Percentiles rank a stretch among this genome's conserved stretches.
phyloP scores from a whole-genome alignment of 495 filamentous ascomycete species.

The Penicillium crystallinum region DNA sequence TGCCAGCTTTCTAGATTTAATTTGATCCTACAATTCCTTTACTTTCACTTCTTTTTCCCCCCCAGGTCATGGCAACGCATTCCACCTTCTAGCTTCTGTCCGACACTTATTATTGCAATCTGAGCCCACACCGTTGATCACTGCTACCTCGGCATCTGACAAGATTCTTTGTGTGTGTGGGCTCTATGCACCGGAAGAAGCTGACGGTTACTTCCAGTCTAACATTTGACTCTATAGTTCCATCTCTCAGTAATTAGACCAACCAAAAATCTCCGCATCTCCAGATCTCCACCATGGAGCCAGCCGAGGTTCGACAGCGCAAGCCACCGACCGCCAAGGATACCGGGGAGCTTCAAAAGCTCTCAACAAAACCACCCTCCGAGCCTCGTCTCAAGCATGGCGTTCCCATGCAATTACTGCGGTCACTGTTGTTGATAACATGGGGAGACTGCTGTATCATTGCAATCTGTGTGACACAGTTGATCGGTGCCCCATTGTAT shows the following conservation, averaged over 20 bases:
- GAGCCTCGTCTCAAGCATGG: constrained; percentile 62
- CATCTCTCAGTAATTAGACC: neutral
- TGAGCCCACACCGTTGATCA: neutral
- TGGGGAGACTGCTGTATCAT: constrained; percentile 60
- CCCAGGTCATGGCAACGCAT: neutral
- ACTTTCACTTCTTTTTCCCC: neutral
- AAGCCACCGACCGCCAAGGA: constrained; percentile 21
- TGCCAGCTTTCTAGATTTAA: neutral
- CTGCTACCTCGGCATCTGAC: neutral
- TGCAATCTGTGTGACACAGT: constrained; percentile 48
- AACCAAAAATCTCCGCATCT: neutral
- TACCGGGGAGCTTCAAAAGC: constrained; percentile 17
- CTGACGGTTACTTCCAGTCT: neutral
- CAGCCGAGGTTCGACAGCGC: constrained; percentile 40
- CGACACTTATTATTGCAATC: neutral
- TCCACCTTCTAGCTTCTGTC: neutral
- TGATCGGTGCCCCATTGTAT: constrained; percentile 56
- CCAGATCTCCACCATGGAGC: constrained; percentile 28
- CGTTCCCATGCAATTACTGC: constrained; percentile 55
- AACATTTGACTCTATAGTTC: neutral
- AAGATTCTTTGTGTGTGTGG: neutral
- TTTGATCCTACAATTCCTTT: neutral
- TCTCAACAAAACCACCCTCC: constrained; percentile 19
- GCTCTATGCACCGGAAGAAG: neutral
- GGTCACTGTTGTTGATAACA: constrained; percentile 55